These are phyloP conservation scores for Nematocida ausubeli DNA, from an alignment of 371 early-diverging fungal species.

Conservation along the genomic window DNA sequence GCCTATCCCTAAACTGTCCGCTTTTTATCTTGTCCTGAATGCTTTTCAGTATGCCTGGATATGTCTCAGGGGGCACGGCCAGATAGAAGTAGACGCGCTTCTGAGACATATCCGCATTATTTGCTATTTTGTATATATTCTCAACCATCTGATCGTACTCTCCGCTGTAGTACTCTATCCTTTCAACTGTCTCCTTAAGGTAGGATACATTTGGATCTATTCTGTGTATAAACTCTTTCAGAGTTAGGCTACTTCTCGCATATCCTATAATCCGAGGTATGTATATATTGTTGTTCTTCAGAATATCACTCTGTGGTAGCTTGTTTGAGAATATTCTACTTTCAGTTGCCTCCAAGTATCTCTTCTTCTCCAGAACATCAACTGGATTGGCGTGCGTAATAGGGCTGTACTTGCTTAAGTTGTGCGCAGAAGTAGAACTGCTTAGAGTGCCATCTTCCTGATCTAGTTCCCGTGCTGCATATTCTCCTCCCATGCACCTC, in stretches of 20 bases:
- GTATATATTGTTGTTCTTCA: conserved; percentile 27
- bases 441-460: conserved; percentile 18
- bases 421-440: conserved; percentile 35
- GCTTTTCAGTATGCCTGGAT: conserved; percentile 73
- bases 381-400: conserved; percentile 40
- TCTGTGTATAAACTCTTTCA: conserved; percentile 73
- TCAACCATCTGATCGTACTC: conserved; percentile 76
- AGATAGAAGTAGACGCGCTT: conserved; percentile 79
- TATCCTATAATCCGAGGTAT: conserved; percentile 78
- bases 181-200: conserved; percentile 72
- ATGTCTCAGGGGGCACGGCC: conserved; percentile 91
- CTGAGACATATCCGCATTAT: background rate
- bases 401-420: conserved; percentile 34
- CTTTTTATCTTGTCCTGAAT: conserved; percentile 65
- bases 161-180: conserved; percentile 78
- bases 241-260: conserved; percentile 78
- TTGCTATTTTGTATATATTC: conserved; percentile 5
- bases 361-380: background rate
- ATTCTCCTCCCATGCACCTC: background rate
- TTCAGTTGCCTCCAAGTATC: conserved; percentile 21
- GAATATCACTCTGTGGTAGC: conserved; percentile 62
- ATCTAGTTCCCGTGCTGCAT: conserved; percentile 16
- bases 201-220: conserved; percentile 70
- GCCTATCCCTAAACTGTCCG: background rate
- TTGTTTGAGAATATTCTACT: conserved; percentile 74